A percentile compares a stretch with the other conserved stretches of the same genome.
phyloP scores from a whole-genome alignment of 1,284 basidiomycete genomes.

The Ustilago lituana region DNA sequence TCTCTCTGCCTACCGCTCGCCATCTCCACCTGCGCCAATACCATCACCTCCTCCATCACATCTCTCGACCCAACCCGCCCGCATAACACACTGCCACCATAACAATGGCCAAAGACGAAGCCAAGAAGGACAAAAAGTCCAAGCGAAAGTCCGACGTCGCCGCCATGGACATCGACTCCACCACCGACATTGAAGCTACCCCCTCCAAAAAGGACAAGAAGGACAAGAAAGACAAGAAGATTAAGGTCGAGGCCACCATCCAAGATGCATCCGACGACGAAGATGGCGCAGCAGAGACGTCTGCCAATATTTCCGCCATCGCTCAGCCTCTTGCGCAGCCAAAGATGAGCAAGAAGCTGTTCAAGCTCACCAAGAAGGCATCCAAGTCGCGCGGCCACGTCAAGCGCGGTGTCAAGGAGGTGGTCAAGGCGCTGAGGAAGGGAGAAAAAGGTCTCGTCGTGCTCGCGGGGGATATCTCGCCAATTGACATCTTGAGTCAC shows the following conservation, averaged over 20 bases:
- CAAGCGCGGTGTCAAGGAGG: conserved; percentile 67
- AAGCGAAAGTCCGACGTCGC: conserved; percentile 51
- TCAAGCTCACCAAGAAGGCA: conserved; percentile 67
- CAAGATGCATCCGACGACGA: conserved; percentile 48
- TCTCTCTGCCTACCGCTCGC: not conserved
- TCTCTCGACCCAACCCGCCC: not conserved
- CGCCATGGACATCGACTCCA: conserved; percentile 41
- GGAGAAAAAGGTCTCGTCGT: conserved; percentile 75
- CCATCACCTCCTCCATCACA: conserved; percentile 3
- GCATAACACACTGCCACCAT: not conserved
- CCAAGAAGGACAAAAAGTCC: conserved; percentile 61
- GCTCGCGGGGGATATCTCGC: conserved; percentile 95
- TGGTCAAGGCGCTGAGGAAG: conserved; percentile 66
- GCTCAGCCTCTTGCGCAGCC: conserved; percentile 61
- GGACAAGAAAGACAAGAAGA: conserved; percentile 55
- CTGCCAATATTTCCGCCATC: conserved; percentile 52
- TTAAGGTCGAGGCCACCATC: conserved; percentile 19
- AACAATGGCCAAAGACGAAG: conserved; percentile 58
- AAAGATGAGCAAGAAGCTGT: conserved; percentile 64
- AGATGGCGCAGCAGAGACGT: conserved; percentile 25
- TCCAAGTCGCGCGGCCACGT: conserved; percentile 66
- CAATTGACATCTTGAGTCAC: conserved; percentile 97
- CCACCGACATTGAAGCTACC: conserved; percentile 22
- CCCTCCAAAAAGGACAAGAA: conserved; percentile 55
- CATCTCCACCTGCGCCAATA: not conserved